Conservation (phyloP, 2,329 filamentous ascomycete species). For the Xylaria sp. region DNA sequence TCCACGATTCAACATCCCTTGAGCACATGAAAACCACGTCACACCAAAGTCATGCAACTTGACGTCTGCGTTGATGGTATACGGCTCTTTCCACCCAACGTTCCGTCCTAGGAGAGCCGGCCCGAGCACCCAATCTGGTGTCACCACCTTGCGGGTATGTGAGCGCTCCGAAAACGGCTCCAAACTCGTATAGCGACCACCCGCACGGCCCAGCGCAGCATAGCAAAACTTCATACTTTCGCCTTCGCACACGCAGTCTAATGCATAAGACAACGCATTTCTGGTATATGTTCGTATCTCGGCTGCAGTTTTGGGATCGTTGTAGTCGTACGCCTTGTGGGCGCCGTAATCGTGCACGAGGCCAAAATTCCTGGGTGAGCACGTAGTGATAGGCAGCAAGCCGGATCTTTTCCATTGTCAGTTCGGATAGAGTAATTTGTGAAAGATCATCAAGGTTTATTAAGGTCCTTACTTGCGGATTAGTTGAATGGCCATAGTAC, state of each 20-base stretch:
- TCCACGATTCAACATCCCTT: background rate
- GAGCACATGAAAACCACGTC: background rate
- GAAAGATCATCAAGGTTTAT: too few relatives aligned
- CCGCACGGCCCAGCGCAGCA: constrained; percentile 14
- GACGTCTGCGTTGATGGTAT: background rate
- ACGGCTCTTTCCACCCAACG: background rate
- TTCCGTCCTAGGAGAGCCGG: background rate
- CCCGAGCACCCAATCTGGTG: background rate
- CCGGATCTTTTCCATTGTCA: too few relatives aligned
- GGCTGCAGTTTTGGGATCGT: background rate
- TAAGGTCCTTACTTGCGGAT: too few relatives aligned
- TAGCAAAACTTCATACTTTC: constrained; percentile 11
- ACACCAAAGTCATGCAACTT: background rate
- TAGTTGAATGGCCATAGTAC: background rate
- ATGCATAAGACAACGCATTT: background rate
- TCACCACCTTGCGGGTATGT: background rate
- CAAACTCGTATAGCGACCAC: background rate
- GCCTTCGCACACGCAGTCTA: constrained; percentile 1
- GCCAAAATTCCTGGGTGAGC: background rate
- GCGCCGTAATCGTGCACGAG: background rate
- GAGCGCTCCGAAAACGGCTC: background rate
- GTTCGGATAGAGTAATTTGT: too few relatives aligned
- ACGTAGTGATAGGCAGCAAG: background rate
- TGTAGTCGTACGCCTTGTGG: background rate
- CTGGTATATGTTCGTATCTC: background rate